These are phyloP conservation scores for Boletus insuetus DNA, from an alignment of 768 basidiomycete species.

Conservation along the genomic window DNA sequence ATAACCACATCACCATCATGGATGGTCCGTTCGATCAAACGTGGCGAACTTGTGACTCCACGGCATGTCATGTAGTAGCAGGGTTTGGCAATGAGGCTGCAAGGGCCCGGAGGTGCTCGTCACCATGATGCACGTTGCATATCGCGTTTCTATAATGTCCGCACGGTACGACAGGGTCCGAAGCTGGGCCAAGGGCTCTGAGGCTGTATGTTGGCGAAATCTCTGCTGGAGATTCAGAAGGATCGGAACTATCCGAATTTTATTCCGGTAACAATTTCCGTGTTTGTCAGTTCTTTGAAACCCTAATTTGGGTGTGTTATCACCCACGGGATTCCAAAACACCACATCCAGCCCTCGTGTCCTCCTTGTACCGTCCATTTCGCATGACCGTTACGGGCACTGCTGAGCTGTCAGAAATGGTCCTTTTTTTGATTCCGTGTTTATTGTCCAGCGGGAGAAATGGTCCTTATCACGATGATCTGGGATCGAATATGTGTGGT, in stretches of 20 bases:
- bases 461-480: not conserved
- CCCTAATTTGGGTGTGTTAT: no score
- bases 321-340: no score
- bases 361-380: not conserved
- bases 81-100: constrained; percentile 14
- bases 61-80: not conserved
- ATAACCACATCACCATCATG: not conserved
- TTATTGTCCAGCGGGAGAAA: no score
- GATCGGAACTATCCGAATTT: no score
- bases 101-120: not conserved
- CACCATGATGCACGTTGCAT: constrained; percentile 8
- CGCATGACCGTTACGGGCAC: constrained; percentile 1
- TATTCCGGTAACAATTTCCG: no score
- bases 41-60: constrained; percentile 17
- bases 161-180: not conserved
- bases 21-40: constrained; percentile 8
- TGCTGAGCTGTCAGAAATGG: not conserved
- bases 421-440: no score
- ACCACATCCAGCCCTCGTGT: no score
- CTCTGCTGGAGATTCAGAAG: no score
- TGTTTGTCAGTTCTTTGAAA: no score
- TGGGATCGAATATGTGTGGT: not conserved
- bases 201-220: no score
- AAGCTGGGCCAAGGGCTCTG: not conserved
- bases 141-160: not conserved